Evolutionary conservation across 2,329 filamentous ascomycete genomes (phyloP).

Genomic region (Allantophomopsis cytisporea): DNA sequence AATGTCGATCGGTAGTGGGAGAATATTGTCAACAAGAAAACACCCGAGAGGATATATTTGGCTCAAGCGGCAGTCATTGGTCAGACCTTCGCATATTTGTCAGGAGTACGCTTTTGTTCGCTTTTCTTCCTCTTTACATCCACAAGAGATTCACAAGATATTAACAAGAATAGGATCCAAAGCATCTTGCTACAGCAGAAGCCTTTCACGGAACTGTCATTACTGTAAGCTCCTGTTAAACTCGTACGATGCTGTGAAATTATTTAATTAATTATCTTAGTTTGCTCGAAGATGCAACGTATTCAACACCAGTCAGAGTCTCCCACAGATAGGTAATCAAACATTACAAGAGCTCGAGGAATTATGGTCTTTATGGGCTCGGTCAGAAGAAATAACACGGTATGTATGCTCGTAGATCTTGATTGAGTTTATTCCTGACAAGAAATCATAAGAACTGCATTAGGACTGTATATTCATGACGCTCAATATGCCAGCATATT

Average conservation of each 20-base stretch:
- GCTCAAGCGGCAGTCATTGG: neutral
- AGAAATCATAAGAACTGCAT: neutral
- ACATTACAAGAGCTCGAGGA: neutral
- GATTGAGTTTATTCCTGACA: neutral
- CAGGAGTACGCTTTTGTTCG: slow-evolving; percentile 1
- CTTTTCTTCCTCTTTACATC: too few species aligned
- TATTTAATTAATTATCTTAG: neutral
- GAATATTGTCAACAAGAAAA: neutral
- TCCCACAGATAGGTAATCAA: too few species aligned
- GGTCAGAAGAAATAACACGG: neutral
- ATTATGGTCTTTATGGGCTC: neutral
- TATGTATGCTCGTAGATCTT: neutral
- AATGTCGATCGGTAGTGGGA: neutral
- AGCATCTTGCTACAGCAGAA: neutral
- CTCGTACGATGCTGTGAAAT: neutral
- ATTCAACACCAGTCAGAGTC: too few species aligned
- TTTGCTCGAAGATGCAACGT: neutral
- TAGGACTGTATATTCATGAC: neutral
- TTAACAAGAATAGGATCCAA: neutral
- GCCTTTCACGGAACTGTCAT: neutral
- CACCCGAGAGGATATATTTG: neutral
- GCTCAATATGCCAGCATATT: neutral
- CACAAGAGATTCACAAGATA: neutral
- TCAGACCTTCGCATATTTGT: slow-evolving; percentile 1
- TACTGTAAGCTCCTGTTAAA: neutral